These are phyloP conservation scores for Parathielavia hyrcaniae DNA, from an alignment of 495 filamentous ascomycete genomes.

Conservation along the genomic window DNA sequence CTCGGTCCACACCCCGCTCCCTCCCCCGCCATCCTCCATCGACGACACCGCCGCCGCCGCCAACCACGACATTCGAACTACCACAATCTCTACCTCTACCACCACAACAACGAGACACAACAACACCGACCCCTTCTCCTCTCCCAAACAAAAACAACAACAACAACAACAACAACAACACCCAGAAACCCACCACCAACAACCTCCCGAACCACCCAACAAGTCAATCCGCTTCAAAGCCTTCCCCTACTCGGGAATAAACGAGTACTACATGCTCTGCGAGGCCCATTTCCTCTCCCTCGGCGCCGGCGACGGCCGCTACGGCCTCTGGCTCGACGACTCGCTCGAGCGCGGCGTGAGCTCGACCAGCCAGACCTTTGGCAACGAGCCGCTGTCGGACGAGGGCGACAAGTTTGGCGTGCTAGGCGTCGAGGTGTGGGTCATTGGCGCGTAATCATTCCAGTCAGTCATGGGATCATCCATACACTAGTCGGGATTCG, in stretches of 20 bases:
- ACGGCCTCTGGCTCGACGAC: slow-evolving; percentile 88
- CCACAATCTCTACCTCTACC: slow-evolving; percentile 46
- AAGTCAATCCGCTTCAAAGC: slow-evolving; percentile 83
- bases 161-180: slow-evolving; percentile 12
- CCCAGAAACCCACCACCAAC: background rate
- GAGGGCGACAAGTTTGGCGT: slow-evolving; percentile 91
- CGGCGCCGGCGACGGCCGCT: slow-evolving; percentile 82
- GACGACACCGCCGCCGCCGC: slow-evolving; percentile 57
- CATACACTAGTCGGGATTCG: too few species aligned
- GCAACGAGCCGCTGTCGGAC: slow-evolving; percentile 92
- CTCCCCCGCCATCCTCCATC: slow-evolving; percentile 62
- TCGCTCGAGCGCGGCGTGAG: slow-evolving; percentile 82
- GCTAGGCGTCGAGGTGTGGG: slow-evolving; percentile 88
- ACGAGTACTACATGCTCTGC: slow-evolving; percentile 95
- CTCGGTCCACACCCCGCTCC: slow-evolving; percentile 53
- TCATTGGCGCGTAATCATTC: slow-evolving; percentile 49
- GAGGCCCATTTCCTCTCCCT: slow-evolving; percentile 78
- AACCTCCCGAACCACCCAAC: slow-evolving; percentile 12
- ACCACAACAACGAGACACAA: background rate
- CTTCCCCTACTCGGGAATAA: slow-evolving; percentile 90
- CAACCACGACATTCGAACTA: slow-evolving; percentile 59
- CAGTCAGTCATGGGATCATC: too few species aligned
- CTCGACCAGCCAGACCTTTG: slow-evolving; percentile 77
- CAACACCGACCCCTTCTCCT: background rate
- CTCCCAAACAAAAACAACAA: slow-evolving; percentile 53